phyloP scores from a whole-genome alignment of 495 filamentous ascomycete species.

The Neurospora discreta region DNA sequence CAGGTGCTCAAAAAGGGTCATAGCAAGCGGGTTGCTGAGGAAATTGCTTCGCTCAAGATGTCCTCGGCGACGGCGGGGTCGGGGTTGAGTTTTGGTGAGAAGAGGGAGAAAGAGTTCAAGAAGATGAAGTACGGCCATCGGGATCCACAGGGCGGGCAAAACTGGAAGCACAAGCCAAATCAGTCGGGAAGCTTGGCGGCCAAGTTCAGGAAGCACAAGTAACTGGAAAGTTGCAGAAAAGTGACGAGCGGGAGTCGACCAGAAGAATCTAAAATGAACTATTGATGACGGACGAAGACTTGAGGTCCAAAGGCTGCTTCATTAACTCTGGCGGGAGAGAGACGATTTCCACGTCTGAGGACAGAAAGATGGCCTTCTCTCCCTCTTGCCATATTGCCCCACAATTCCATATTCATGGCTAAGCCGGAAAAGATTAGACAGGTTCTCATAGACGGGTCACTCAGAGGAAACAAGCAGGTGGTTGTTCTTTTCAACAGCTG shows the following conservation, averaged over 20 bases:
- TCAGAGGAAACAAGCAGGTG: background rate
- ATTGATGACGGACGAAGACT: background rate
- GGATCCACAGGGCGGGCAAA: background rate
- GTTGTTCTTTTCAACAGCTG: background rate
- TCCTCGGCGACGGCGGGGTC: background rate
- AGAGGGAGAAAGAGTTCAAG: background rate
- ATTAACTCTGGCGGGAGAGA: background rate
- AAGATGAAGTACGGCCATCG: background rate
- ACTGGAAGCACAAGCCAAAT: background rate
- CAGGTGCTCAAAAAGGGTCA: slow-evolving; percentile 8
- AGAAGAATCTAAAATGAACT: background rate
- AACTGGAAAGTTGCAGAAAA: background rate
- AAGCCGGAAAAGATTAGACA: background rate
- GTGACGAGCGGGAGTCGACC: background rate
- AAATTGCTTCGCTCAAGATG: background rate
- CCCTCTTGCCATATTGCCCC: background rate
- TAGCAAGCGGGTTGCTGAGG: slow-evolving; percentile 3
- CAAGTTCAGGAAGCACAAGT: background rate
- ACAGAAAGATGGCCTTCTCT: background rate
- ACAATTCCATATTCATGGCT: background rate
- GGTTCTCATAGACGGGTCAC: background rate
- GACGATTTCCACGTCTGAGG: background rate
- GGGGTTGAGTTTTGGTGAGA: background rate
- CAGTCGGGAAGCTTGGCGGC: background rate
- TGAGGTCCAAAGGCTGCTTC: background rate